Evolutionary conservation across 257 asterid species (phyloP), one percentile per base, ranked within the genome.

Genomic region (Ocimum tenuiflorum): DNA sequence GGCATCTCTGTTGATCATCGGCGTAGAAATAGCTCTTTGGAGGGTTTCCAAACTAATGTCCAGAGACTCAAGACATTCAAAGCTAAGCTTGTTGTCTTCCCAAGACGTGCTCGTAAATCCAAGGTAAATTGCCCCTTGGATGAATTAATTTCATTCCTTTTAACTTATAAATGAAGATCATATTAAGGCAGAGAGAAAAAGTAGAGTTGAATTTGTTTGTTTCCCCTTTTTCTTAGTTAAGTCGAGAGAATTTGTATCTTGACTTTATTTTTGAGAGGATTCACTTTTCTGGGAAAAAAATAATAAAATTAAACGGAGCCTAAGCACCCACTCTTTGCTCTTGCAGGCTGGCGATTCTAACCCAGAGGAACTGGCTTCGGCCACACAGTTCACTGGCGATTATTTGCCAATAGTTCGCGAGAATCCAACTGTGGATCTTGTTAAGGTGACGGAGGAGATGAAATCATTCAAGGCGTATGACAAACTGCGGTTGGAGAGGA

Each of bases 1-100:
- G 96, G 95, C 45, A 78, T 88, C 73, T 78, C 91, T 8, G 89
- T 88, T 3, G 96, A 86, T 68, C 94, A 88, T 60, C 71, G 91
- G 4, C 86, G 94, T 4, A 79, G 75, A 65, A 88, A 83, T 74
- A 76, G 78, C 13, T 88, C 94, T 0, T 70, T 88, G 74, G 94
- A 88, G 78, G 89, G 96, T 7, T 73, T 88, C 27, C 94, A 88
- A 70, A 41, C 83, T 29, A 88, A 85, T 61, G 87, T 80, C 41
- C 95, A 83, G 80, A 78, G 95, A 60, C 73, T 87, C 39, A 87
- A 87, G 79, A 81, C 90, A 22, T 88, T 76, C 86, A n/a, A n/a
- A n/a, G n/a, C n/a, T n/a, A n/a, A n/a, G n/a, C n/a, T n/a, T n/a
- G n/a, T n/a, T n/a, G n/a, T 88, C 76, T 86, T 88, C 86, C 96